Evolutionary conservation across 208 protist species (phyloP), one percentile per base, ranked within the genome.

Genomic region (Phytomonas francai): DNA sequence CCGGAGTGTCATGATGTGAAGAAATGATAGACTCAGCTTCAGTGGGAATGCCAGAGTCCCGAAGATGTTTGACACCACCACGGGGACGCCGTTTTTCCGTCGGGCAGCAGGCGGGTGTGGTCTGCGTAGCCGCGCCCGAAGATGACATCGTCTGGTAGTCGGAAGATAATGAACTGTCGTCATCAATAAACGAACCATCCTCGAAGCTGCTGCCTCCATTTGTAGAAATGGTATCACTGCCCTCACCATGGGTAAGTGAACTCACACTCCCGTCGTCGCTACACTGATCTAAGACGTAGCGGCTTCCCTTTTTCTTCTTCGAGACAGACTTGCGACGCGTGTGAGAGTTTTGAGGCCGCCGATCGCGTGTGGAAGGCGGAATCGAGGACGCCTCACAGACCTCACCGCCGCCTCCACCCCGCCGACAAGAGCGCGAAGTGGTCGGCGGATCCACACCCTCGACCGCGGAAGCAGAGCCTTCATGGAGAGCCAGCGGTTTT

Each of bases 111-210:
- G 45, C 19, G 45, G 16, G 45, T 54, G 45, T 54, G 45, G 45
- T 54, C 19, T 54, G 11, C 19, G 19, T 0, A 25, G 45, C 16
- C 19, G 45, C 19, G 45, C 25, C 45, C 45, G 45, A 54, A 3
- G 45, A 54, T 6, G 16, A 19, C 45, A 54, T 19, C 45, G 25
- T 19, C 45, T 25, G 45, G 22, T 19, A 54, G 45, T 54, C 19
- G 6, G 45, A 54, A 25, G 45, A 54, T 25, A 19, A 54, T 54
- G 45, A 54, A 54, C 5, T 11, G 39, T 65, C 63, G 25, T 67
- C 63, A 54, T 67, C 25, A 36, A 67, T 67, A 54, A 67, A 67
- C 49, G 63, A 67, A 36, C 30, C 58, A 62, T 36, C 28, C 12
- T 67, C 63, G 65, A 28, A 32, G 63, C 31, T 49, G 25, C 45